Evolutionary conservation across 2,329 filamentous ascomycete genomes (phyloP), one percentile per base, ranked within the genome.

Genomic region (Talaromyces pinophilus): DNA sequence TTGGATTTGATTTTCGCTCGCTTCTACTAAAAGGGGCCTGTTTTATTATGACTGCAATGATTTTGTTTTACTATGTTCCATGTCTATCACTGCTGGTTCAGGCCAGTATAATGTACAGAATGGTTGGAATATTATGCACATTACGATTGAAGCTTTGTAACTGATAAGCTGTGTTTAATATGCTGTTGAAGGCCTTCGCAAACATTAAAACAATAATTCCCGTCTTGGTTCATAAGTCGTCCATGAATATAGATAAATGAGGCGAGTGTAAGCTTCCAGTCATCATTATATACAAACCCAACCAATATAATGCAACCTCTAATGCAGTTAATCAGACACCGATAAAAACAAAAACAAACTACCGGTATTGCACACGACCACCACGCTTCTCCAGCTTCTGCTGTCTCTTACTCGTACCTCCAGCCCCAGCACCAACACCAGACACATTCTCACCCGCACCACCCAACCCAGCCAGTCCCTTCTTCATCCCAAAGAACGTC

Each of bases 341-440:
- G 25, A 35, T 25, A 7, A 11, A 35, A 10, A 60, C 7, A 15
- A n/a, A 35, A 17, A 60, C 7, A 15, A n/a, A 30, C 77, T 73
- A 82, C 63, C 81, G 74, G 69, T 82, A 81, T 67, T 78, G 77
- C 59, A 80, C 72, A 62, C 77, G 80, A 7, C 80, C 81, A 15
- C 81, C 81, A 62, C 82, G 78, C 73, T 83, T 84, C 74, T 84
- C 83, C 74, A 83, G 77, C 76, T 85, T 85, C 74, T 81, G 78
- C 75, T 85, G 82, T 68, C 82, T 79, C 75, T 84, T 85, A 68
- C 83, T 85, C 8, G 72, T 46, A 42, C 60, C 60, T 6, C 22
- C 40, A 25, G 15, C 52, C 13, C 38, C 50, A 46, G 33, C 22
- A 0, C 48, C 48, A 30, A 3, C 13, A 17, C 25, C 48, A 48